Evolutionary conservation across 2,329 filamentous ascomycete genomes (phyloP).

Genomic region (Sclerotiophoma versabilis): DNA sequence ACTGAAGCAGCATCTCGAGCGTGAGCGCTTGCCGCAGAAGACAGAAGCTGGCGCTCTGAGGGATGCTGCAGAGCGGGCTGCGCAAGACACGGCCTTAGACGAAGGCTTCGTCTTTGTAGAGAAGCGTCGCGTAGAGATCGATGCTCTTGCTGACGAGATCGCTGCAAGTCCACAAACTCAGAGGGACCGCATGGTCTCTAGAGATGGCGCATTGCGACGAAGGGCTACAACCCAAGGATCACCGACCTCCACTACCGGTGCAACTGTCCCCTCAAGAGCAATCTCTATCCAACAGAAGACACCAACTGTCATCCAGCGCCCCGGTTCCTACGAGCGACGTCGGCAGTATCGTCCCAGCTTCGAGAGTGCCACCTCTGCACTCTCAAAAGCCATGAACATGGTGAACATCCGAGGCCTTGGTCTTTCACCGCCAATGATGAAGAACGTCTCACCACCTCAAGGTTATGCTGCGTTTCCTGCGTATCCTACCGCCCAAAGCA

Average conservation of each 20-base stretch:
- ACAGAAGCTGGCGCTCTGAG: conserved; percentile 47
- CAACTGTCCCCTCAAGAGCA: conserved; percentile 74
- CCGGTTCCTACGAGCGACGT: conserved; percentile 80
- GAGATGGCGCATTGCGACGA: conserved; percentile 71
- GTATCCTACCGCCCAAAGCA: conserved; percentile 77
- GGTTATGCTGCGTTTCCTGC: conserved; percentile 83
- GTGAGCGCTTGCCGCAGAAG: conserved; percentile 52
- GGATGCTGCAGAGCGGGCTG: conserved; percentile 68
- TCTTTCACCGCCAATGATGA: conserved; percentile 66
- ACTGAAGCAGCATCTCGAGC: conserved; percentile 57
- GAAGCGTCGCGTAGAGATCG: conserved; percentile 93
- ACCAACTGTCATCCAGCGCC: conserved; percentile 71
- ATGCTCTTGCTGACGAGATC: conserved; percentile 94
- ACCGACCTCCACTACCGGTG: conserved; percentile 72
- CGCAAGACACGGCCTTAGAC: conserved; percentile 88
- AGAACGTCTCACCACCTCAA: conserved; percentile 74
- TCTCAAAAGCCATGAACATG: conserved; percentile 93
- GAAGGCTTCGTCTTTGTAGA: conserved; percentile 96
- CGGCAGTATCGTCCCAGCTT: conserved; percentile 75
- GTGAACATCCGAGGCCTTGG: conserved; percentile 80
- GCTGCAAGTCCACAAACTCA: conserved; percentile 75
- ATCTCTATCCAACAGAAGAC: conserved; percentile 75
- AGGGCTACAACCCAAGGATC: conserved; percentile 80
- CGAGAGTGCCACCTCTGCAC: conserved; percentile 85
- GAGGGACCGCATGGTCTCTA: conserved; percentile 57